These are phyloP conservation scores for Trichosanthes truncata DNA, from an alignment of 306 rosid genomes.

Conservation along the genomic window DNA sequence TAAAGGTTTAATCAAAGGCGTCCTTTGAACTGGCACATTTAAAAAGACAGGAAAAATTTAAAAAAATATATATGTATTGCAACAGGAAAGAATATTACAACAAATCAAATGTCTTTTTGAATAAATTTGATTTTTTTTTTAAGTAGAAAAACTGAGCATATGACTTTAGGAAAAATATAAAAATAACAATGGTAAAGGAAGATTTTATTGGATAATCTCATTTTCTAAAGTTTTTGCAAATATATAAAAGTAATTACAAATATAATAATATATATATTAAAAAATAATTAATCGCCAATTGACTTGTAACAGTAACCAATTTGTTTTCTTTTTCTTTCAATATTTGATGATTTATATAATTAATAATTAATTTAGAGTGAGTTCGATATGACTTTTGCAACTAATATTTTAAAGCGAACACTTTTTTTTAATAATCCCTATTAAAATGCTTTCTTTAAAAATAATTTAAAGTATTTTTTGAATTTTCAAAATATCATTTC, in stretches of 20 bases:
- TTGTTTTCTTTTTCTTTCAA: too few species aligned
- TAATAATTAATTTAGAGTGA: not conserved
- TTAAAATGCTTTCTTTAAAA: not conserved
- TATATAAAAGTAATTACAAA: not conserved
- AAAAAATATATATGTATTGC: too few species aligned
- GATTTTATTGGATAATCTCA: not conserved
- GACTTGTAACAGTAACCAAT: not conserved
- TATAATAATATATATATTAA: too few species aligned
- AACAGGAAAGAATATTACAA: not conserved
- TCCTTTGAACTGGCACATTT: not conserved
- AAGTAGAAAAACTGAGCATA: not conserved
- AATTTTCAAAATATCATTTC: too few species aligned
- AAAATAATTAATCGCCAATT: not conserved
- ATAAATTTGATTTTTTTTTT: not conserved
- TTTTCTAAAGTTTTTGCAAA: not conserved
- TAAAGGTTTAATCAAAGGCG: not conserved
- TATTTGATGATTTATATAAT: not conserved
- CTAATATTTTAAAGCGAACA: too few species aligned
- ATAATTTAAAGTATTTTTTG: too few species aligned
- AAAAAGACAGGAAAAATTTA: not conserved
- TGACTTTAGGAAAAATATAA: not conserved
- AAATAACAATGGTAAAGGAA: not conserved
- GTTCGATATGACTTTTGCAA: not conserved
- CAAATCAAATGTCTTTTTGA: not conserved
- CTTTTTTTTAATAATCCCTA: not conserved